These are phyloP conservation scores for Mimosa bimucronata DNA, from an alignment of 306 rosid genomes.

Conservation along the genomic window DNA sequence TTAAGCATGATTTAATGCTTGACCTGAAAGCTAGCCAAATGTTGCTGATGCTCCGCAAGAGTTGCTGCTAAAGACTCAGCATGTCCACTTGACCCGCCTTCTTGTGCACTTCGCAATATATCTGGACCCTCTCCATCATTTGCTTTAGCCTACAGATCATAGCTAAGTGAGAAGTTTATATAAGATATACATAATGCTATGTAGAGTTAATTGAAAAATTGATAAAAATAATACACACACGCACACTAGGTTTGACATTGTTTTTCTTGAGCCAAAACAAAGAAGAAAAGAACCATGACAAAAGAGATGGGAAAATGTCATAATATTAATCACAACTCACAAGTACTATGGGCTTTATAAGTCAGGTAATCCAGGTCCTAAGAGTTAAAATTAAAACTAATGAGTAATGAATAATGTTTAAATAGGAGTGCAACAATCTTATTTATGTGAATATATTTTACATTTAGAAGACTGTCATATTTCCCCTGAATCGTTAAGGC, in stretches of 20 bases:
- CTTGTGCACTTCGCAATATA: conserved; percentile 74
- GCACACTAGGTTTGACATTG: not conserved
- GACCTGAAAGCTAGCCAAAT: conserved; percentile 99
- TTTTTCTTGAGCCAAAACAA: conserved; percentile 30
- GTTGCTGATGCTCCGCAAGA: conserved; percentile 98
- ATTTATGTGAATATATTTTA: not conserved
- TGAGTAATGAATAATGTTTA: not conserved
- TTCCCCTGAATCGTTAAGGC: conserved; percentile 1
- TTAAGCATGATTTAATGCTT: conserved; percentile 26
- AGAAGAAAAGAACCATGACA: not conserved
- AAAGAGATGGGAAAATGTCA: conserved; percentile 12
- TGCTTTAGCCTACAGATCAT: conserved; percentile 81
- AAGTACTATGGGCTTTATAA: conserved; percentile 14
- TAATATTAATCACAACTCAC: conserved; percentile 17
- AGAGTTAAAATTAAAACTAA: conserved; percentile 20
- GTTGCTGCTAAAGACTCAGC: conserved; percentile 91
- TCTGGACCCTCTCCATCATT: conserved; percentile 99
- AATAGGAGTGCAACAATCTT: not conserved
- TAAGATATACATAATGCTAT: conserved; percentile 17
- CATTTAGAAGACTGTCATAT: conserved; percentile 2
- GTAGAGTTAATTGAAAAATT: conserved; percentile 11
- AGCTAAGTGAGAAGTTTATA: conserved; percentile 26
- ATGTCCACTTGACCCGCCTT: conserved; percentile 86
- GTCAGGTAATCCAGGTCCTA: conserved; percentile 17
- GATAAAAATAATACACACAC: too few species aligned